Evolutionary conservation across 202 grass and related monocot genomes (phyloP), one percentile per base, ranked within the genome.

Genomic region (Panicum virgatum): DNA sequence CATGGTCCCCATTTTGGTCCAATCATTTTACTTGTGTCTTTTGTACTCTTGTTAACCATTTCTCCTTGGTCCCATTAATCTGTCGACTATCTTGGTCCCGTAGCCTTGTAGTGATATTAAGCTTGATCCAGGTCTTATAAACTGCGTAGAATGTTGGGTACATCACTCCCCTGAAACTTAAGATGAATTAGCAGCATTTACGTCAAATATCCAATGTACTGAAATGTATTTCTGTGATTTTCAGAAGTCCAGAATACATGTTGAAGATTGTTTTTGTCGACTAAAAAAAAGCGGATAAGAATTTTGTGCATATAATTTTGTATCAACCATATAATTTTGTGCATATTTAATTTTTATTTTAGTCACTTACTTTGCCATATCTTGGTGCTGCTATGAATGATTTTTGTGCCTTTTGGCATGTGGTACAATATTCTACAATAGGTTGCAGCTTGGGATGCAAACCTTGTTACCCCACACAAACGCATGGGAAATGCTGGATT

Each of bases 401-500:
- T 70, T 43, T 83, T 48, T 82, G 29, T 82, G 47, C 56, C 40
- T 76, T 85, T 60, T 83, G 13, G 51, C 62, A 59, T 77, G 34
- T 77, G 73, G 26, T 78, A 65, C 65, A 23, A 82, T 80, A 80
- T 45, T 75, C 47, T 20, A 76, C 66, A 53, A 59, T 84, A 94
- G 95, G 79, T 98, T 79, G 90, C 83, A 82, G 92, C 84, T 84
- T 98, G 95, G 95, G 95, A 98, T 83, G 92, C 95, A 74, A 98
- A 98, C 78, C 90, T 98, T 86, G 79, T 94, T 69, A 93, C 95
- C 71, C 92, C 95, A 84, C 95, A 94, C 86, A 98, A 98, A 83
- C 80, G 88, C 63, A 98, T 98, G 90, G 95, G 95, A 66, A 89
- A 92, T 91, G 84, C 86, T 69, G 78, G 50, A 58, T 68, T 98